Percentiles rank a stretch among this genome's conserved stretches.
These are phyloP conservation scores for Onygenales sp. DNA, from an alignment of 2,329 filamentous ascomycete species.

Conservation along the genomic window DNA sequence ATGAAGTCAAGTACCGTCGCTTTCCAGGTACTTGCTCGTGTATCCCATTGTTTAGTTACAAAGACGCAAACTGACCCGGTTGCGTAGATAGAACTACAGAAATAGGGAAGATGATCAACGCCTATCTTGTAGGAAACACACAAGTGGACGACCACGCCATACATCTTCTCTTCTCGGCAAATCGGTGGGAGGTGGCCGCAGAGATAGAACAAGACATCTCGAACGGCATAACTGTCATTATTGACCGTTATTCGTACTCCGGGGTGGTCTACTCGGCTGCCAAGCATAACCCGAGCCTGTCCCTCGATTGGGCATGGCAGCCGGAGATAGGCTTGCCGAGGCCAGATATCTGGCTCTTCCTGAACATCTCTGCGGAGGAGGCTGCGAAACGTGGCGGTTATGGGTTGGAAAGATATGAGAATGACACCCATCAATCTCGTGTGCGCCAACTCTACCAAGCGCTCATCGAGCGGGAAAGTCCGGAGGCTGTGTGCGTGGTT, in stretches of 20 bases:
- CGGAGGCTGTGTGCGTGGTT: constrained; percentile 43
- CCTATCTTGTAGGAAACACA: constrained; percentile 62
- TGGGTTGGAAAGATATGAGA: constrained; percentile 84
- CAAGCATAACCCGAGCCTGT: constrained; percentile 62
- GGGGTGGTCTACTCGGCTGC: constrained; percentile 89
- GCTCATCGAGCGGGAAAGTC: constrained; percentile 39
- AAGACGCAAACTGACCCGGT: constrained; percentile 7
- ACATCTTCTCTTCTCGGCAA: constrained; percentile 82
- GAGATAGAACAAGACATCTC: constrained; percentile 42
- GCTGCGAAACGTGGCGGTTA: constrained; percentile 74
- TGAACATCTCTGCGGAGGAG: constrained; percentile 66
- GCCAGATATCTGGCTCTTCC: constrained; percentile 79
- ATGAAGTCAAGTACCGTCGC: constrained; percentile 48
- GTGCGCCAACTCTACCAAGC: constrained; percentile 65
- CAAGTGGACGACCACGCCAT: constrained; percentile 81
- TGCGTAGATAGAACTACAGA: constrained; percentile 65
- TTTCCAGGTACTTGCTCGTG: constrained; percentile 50
- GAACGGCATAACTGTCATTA: constrained; percentile 64
- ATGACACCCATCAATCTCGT: constrained; percentile 66
- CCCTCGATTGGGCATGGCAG: constrained; percentile 68
- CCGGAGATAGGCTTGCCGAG: constrained; percentile 80
- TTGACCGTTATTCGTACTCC: constrained; percentile 92
- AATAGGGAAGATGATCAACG: constrained; percentile 79
- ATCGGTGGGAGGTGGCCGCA: constrained; percentile 65
- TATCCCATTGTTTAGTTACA: neutral